These are phyloP conservation scores for Bruguiera sexangula DNA, from an alignment of 345 rosid species.

Conservation along the genomic window DNA sequence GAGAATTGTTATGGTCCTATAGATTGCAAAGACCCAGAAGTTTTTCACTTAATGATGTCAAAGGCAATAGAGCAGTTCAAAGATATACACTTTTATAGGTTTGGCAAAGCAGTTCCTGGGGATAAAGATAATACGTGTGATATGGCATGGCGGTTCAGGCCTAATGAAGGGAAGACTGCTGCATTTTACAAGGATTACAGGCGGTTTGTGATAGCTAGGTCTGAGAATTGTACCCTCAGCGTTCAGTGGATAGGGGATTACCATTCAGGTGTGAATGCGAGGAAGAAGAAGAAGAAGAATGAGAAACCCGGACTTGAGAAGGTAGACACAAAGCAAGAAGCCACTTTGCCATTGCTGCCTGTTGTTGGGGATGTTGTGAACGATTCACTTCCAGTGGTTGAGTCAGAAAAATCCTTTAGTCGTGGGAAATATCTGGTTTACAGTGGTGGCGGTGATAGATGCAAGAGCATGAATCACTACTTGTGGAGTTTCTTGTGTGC, in stretches of 20 bases:
- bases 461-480: slow-evolving; percentile 94
- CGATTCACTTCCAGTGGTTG: slow-evolving; percentile 66
- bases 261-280: slow-evolving; percentile 82
- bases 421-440: slow-evolving; percentile 70
- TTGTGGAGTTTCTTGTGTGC: slow-evolving; percentile 98
- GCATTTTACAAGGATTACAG: slow-evolving; percentile 87
- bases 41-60: slow-evolving; percentile 83
- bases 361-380: slow-evolving; percentile 74
- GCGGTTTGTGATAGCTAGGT: slow-evolving; percentile 59
- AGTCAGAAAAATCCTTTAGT: slow-evolving; percentile 66
- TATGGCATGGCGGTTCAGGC: slow-evolving; percentile 95
- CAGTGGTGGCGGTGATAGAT: slow-evolving; percentile 78
- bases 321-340: slow-evolving; percentile 29
- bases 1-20: slow-evolving; percentile 55
- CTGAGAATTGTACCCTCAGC: slow-evolving; percentile 59
- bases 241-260: slow-evolving; percentile 73
- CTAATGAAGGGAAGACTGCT: slow-evolving; percentile 87
- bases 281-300: slow-evolving; percentile 87
- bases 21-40: slow-evolving; percentile 77
- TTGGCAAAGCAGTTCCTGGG: slow-evolving; percentile 72
- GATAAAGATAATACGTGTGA: slow-evolving; percentile 55
- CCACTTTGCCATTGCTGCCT: slow-evolving; percentile 33
- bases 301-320: slow-evolving; percentile 70
- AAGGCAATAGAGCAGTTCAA: slow-evolving; percentile 69
- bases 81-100: slow-evolving; percentile 85